Percentiles rank a stretch among this genome's conserved stretches.
Evolutionary conservation across 306 rosid genomes (phyloP).

Genomic region (Hippophae gyantsensis): DNA sequence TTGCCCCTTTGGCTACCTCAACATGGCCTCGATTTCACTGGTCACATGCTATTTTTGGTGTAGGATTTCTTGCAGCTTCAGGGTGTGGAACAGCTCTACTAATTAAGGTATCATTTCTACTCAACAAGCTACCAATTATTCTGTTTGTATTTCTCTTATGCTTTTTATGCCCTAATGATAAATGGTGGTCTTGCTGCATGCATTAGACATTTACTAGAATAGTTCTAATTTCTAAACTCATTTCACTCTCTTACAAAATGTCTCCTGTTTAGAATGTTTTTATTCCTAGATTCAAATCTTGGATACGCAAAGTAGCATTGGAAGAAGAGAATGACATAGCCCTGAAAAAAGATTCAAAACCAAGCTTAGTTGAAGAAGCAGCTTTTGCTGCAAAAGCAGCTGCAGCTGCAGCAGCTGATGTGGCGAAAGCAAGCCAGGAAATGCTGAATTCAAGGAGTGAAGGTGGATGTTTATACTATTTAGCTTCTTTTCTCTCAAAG

Average conservation of each 20-base stretch:
- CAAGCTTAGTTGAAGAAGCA: slow-evolving; percentile 67
- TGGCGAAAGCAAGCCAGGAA: slow-evolving; percentile 77
- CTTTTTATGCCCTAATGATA: slow-evolving; percentile 7
- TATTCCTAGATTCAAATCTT: slow-evolving; percentile 80
- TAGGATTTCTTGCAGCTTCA: slow-evolving; percentile 21
- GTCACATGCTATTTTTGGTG: slow-evolving; percentile 62
- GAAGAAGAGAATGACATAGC: slow-evolving; percentile 47
- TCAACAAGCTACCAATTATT: background rate
- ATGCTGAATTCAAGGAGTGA: slow-evolving; percentile 64
- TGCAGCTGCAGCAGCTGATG: slow-evolving; percentile 91
- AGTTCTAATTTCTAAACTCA: slow-evolving; percentile 10
- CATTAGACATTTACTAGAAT: slow-evolving; percentile 4
- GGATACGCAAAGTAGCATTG: slow-evolving; percentile 74
- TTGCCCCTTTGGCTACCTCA: slow-evolving; percentile 31
- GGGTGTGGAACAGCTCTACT: slow-evolving; percentile 76
- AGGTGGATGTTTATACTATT: slow-evolving; percentile 36
- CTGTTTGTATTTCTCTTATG: slow-evolving; percentile 15
- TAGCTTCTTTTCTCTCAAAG: background rate
- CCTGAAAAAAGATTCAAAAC: slow-evolving; percentile 40
- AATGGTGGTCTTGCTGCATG: slow-evolving; percentile 3
- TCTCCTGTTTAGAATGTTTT: slow-evolving; percentile 56
- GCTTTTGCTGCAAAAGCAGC: slow-evolving; percentile 90
- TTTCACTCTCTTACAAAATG: slow-evolving; percentile 16
- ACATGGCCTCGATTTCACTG: slow-evolving; percentile 59
- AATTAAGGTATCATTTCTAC: slow-evolving; percentile 50